phyloP scores from a whole-genome alignment of 2,329 filamentous ascomycete genomes.

The Zalaria sp. region DNA sequence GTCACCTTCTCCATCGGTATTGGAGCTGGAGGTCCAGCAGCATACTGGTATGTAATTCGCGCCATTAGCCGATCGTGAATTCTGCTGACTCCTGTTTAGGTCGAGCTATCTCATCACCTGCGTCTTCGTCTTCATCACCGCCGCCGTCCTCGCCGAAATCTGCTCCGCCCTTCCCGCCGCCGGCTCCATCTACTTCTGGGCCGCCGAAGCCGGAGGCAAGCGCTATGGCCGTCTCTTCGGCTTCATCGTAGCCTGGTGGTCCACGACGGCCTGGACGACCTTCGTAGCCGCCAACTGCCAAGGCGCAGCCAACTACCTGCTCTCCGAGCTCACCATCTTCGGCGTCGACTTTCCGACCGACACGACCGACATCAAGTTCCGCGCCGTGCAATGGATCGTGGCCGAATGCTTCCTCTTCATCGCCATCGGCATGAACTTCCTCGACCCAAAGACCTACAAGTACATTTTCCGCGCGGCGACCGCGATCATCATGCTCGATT shows the following conservation, averaged over 20 bases:
- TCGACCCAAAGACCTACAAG: constrained; percentile 27
- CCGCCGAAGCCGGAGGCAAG: constrained; percentile 43
- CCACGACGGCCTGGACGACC: constrained; percentile 47
- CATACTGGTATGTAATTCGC: constrained; percentile 36
- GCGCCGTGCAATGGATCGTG: constrained; percentile 47
- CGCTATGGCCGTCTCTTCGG: constrained; percentile 42
- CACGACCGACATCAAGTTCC: constrained; percentile 38
- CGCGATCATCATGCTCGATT: constrained; percentile 40
- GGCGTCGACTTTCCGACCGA: constrained; percentile 41
- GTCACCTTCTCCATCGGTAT: constrained; percentile 50
- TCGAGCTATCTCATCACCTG: constrained; percentile 46
- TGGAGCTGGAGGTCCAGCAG: constrained; percentile 44
- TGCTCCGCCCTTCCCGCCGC: constrained; percentile 46
- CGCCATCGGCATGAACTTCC: constrained; percentile 24
- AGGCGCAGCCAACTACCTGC: constrained; percentile 23
- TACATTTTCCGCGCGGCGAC: constrained; percentile 38
- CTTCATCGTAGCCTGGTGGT: constrained; percentile 52
- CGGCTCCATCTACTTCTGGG: constrained; percentile 48
- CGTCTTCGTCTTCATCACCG: constrained; percentile 47
- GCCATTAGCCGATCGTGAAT: neutral
- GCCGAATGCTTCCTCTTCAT: constrained; percentile 29
- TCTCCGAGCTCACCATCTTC: constrained; percentile 42
- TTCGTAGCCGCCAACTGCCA: constrained; percentile 22
- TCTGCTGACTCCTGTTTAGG: constrained; percentile 19
- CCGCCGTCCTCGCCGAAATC: constrained; percentile 45